Evolutionary conservation across 768 basidiomycete species (phyloP), one percentile per base, ranked within the genome.

Genomic region (Suillus clintonianus): DNA sequence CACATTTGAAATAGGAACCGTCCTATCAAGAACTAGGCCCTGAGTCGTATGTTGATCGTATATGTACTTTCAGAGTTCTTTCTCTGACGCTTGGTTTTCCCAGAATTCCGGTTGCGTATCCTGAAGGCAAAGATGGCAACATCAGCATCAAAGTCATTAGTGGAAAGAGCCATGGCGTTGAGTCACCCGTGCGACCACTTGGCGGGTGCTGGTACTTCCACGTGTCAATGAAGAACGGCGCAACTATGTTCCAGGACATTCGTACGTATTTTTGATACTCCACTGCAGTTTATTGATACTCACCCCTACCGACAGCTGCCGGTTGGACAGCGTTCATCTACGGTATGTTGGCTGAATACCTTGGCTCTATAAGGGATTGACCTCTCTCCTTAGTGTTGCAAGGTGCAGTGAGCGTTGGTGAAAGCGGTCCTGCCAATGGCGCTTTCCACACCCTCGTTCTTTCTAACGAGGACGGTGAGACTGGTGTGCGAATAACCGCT

Each of bases 151-250:
- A 86, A 71, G 89, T 99, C 45, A 92, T 98, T 68, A 94, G 92
- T 66, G 97, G 97, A 6, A 89, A 88, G 73, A 92, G 92, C 64
- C 87, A 95, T 67, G 94, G 92, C 14, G 82, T 88, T 15, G 89
- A 90, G 71, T 95, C 94, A 2, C 95, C 95, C 32, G 95, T 99
- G 27, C 81, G 90, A 55, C 94, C 94, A 0, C 84, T 95, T 0
- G 96, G 96, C 14, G 96, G 96, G 6, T 96, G 95, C 76, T 96
- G 94, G 92, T 97, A 87, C 76, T 89, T 96, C 78, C 93, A 96
- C 71, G 77, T 90, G 65, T 86, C 79, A 63, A 88, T 96, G 73
- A 77, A 82, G 32, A 83, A 83, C 64, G 87, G 85, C 2, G 80
- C 76, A 47, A 71, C 73, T 36, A 83, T 94, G 36, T 97, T 92